These are phyloP conservation scores for Elaeis guineensis DNA, from an alignment of 176 grass and related monocot genomes.

Conservation along the genomic window DNA sequence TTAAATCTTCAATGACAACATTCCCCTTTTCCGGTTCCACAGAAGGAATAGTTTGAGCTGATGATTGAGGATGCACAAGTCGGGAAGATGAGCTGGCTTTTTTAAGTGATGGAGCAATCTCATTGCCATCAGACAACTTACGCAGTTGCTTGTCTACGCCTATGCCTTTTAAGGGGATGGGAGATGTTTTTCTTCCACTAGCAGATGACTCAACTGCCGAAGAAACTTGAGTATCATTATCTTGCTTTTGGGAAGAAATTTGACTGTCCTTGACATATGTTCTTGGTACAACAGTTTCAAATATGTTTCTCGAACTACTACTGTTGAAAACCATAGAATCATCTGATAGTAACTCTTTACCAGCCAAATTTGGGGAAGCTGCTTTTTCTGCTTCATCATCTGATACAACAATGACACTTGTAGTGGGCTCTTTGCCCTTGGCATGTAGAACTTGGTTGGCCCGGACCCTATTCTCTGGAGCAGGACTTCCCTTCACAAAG, in stretches of 20 bases:
- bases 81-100: slow-evolving; percentile 24
- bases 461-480: slow-evolving; percentile 10
- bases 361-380: slow-evolving; percentile 22
- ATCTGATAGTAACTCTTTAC: slow-evolving; percentile 23
- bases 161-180: slow-evolving; percentile 28
- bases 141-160: slow-evolving; percentile 23
- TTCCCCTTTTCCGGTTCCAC: slow-evolving; percentile 34
- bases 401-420: slow-evolving; percentile 56
- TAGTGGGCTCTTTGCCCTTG: slow-evolving; percentile 21
- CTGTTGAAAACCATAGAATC: slow-evolving; percentile 12
- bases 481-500: slow-evolving; percentile 11
- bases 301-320: slow-evolving; percentile 16
- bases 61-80: slow-evolving; percentile 22
- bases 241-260: slow-evolving; percentile 18
- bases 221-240: slow-evolving; percentile 12
- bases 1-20: slow-evolving; percentile 46
- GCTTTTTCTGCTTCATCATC: slow-evolving; percentile 53
- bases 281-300: slow-evolving; percentile 20
- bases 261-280: slow-evolving; percentile 8
- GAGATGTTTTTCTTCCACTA: slow-evolving; percentile 20
- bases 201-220: slow-evolving; percentile 27
- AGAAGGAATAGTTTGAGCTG: slow-evolving; percentile 10
- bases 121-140: slow-evolving; percentile 30
- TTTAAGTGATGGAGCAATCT: slow-evolving; percentile 22
- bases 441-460: slow-evolving; percentile 17